Conservation (phyloP, 768 basidiomycete genomes). For the Psilocybe cubensis region DNA sequence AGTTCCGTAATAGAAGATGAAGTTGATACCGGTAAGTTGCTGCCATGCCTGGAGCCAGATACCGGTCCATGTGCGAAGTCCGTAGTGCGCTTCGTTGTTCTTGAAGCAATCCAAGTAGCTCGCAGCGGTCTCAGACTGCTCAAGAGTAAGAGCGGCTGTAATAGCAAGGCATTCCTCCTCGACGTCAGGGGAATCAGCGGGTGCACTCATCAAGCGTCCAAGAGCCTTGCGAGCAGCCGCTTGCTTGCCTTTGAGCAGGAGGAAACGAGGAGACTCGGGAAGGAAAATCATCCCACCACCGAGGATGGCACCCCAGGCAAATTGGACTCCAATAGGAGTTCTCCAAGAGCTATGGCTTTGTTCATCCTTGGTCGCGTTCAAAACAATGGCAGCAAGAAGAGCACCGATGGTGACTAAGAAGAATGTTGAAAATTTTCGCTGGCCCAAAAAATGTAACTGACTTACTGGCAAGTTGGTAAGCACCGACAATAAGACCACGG, state of each 20-base stretch:
- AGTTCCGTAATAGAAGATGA: conserved; percentile 22
- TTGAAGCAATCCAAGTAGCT: conserved; percentile 61
- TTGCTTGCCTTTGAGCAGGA: conserved; percentile 65
- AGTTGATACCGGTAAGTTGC: conserved; percentile 81
- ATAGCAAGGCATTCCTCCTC: conserved; percentile 52
- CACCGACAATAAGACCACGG: conserved; percentile 66
- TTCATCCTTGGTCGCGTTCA: conserved; percentile 64
- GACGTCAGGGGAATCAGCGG: conserved; percentile 52
- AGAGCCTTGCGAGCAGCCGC: conserved; percentile 62
- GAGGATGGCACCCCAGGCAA: conserved; percentile 78
- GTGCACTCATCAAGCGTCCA: conserved; percentile 60
- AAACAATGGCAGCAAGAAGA: conserved; percentile 66
- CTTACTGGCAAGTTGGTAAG: conserved; percentile 62
- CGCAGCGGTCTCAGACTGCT: conserved; percentile 54
- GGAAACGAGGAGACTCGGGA: conserved; percentile 59
- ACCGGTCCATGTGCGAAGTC: conserved; percentile 77
- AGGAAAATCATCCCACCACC: conserved; percentile 56
- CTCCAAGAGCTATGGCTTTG: conserved; percentile 46
- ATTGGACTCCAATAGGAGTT: conserved; percentile 77
- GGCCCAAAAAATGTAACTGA: neutral
- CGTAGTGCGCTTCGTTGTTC: conserved; percentile 58
- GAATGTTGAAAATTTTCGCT: neutral
- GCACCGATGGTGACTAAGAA: conserved; percentile 62
- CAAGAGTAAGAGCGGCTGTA: conserved; percentile 58
- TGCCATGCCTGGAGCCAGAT: conserved; percentile 59